These are phyloP conservation scores for Cryptococcus neoformans DNA, from an alignment of 1,284 basidiomycete genomes.

Conservation along the genomic window DNA sequence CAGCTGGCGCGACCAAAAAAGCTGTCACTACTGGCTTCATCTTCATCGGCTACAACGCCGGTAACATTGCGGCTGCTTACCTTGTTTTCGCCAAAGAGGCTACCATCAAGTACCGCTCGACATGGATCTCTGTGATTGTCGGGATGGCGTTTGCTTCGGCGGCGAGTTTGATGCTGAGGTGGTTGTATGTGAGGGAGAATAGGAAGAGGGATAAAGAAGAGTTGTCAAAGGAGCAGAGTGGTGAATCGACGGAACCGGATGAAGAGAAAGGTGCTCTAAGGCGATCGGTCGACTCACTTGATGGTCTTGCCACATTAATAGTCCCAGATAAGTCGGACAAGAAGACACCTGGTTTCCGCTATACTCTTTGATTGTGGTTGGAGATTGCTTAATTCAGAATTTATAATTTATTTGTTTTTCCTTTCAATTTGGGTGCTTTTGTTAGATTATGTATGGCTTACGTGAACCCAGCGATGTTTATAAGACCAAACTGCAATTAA, in stretches of 20 bases:
- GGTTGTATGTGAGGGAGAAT: constrained; percentile 45
- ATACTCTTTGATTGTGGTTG: constrained; percentile 9
- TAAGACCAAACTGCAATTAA: too few species aligned
- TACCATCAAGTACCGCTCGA: constrained; percentile 49
- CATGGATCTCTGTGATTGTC: constrained; percentile 53
- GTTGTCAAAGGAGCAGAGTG: neutral
- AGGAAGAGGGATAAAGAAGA: constrained; percentile 14
- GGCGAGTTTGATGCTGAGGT: constrained; percentile 39
- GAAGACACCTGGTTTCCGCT: constrained; percentile 34
- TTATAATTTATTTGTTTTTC: too few species aligned
- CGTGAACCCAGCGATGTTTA: too few species aligned
- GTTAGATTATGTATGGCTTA: too few species aligned
- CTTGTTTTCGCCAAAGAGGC: constrained; percentile 39
- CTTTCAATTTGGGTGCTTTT: too few species aligned
- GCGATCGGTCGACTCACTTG: constrained; percentile 4
- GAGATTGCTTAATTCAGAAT: too few species aligned
- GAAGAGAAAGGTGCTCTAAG: constrained; percentile 7
- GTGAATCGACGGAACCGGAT: constrained; percentile 5
- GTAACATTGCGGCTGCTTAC: constrained; percentile 49
- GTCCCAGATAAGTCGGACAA: constrained; percentile 34
- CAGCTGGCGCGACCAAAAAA: constrained; percentile 53
- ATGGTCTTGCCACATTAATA: neutral
- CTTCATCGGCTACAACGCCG: constrained; percentile 51
- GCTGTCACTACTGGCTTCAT: constrained; percentile 46
- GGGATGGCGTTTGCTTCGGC: constrained; percentile 40